Percentiles rank a stretch among this genome's conserved stretches.
These are phyloP conservation scores for Strobilomyces dryophilus DNA, from an alignment of 768 basidiomycete species.

Conservation along the genomic window DNA sequence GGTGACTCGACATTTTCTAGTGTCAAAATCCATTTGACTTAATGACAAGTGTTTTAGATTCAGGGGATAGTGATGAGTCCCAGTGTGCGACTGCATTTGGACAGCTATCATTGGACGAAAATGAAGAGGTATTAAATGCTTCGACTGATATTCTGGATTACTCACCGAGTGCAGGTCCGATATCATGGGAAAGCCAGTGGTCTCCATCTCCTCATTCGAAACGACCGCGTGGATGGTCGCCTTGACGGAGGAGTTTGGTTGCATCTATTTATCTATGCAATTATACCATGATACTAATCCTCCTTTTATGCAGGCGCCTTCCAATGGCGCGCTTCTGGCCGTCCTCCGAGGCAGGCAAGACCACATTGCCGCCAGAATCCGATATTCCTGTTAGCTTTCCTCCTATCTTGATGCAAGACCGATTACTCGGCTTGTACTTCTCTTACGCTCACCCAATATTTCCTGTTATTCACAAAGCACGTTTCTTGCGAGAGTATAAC, in stretches of 20 bases:
- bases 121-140: slow-evolving; percentile 52
- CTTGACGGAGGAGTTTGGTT: slow-evolving; percentile 69
- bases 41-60: slow-evolving; percentile 26
- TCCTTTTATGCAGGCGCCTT: slow-evolving; percentile 44
- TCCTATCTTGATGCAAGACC: slow-evolving; percentile 56
- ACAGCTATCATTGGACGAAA: slow-evolving; percentile 70
- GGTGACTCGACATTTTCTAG: slow-evolving; percentile 16
- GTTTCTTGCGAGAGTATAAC: slow-evolving; percentile 64
- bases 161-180: slow-evolving; percentile 54
- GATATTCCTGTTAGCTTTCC: slow-evolving; percentile 52
- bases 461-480: slow-evolving; percentile 71
- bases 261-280: slow-evolving; percentile 17
- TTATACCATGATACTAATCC: slow-evolving; percentile 9
- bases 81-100: slow-evolving; percentile 58
- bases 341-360: slow-evolving; percentile 41
- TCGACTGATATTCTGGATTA: background rate
- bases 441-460: slow-evolving; percentile 80
- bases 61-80: slow-evolving; percentile 36
- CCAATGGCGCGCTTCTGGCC: slow-evolving; percentile 79
- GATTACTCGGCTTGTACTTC: slow-evolving; percentile 73
- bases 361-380: slow-evolving; percentile 40
- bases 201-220: slow-evolving; percentile 66
- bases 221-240: slow-evolving; percentile 61
- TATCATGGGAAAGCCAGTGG: slow-evolving; percentile 81
- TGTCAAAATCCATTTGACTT: slow-evolving; percentile 6